A percentile compares a stretch with the other conserved stretches of the same genome.
Conservation (phyloP, 208 protist genomes). For the Wallacemonas sp. region DNA sequence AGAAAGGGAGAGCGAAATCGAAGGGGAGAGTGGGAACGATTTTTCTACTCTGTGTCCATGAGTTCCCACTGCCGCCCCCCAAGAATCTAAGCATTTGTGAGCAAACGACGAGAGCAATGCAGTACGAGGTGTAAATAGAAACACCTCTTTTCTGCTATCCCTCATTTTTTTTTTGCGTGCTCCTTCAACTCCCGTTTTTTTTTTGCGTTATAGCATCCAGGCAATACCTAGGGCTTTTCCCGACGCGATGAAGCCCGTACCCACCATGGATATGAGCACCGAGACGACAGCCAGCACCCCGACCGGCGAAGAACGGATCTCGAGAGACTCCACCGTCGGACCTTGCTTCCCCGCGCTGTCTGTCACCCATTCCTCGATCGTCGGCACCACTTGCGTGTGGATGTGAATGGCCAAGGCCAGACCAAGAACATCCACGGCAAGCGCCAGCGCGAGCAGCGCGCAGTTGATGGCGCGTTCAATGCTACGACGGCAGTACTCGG, state of each 20-base stretch:
- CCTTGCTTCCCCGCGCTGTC: background rate
- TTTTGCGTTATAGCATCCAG: background rate
- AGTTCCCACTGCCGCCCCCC: too few relatives aligned
- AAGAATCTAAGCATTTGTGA: too few relatives aligned
- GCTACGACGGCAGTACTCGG: background rate
- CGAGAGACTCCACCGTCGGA: background rate
- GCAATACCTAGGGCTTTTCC: background rate
- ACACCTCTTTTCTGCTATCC: too few relatives aligned
- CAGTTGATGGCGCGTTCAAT: background rate
- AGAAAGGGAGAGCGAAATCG: too few relatives aligned
- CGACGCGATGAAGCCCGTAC: background rate
- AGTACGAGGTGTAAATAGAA: too few relatives aligned
- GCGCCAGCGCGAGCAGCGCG: background rate
- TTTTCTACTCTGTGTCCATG: too few relatives aligned
- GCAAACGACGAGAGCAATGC: too few relatives aligned
- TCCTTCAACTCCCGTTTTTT: background rate
- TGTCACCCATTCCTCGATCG: background rate
- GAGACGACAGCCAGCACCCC: slow-evolving; percentile 1
- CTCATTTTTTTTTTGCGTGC: too few relatives aligned
- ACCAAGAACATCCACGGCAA: slow-evolving; percentile 2
- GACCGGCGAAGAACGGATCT: background rate
- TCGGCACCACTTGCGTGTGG: background rate
- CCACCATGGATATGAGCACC: background rate
- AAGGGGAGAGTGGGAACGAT: too few relatives aligned
- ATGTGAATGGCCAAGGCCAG: background rate